Evolutionary conservation across 495 filamentous ascomycete genomes (phyloP).

Genomic region (Penicillium chermesinum): DNA sequence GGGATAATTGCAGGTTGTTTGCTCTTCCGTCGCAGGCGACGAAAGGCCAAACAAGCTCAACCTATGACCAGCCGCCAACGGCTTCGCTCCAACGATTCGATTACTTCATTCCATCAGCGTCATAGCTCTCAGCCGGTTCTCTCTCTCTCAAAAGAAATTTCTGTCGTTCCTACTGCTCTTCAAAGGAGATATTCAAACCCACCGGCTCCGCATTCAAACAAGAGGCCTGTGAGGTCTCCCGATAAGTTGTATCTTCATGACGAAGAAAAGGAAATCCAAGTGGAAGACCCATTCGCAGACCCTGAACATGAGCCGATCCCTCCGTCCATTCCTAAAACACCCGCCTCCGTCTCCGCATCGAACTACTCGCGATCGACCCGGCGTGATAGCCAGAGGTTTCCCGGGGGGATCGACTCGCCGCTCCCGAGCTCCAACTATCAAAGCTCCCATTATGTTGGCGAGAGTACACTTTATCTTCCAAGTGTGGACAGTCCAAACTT

Average conservation of each 20-base stretch:
- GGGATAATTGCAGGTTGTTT: constrained; percentile 16
- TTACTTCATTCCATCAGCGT: constrained; percentile 6
- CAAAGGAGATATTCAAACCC: background rate
- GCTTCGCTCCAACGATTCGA: constrained; percentile 11
- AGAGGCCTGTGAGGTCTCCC: background rate
- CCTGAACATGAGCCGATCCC: constrained; percentile 4
- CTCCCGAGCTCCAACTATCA: background rate
- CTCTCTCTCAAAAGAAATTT: background rate
- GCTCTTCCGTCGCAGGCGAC: constrained; percentile 19
- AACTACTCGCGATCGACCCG: constrained; percentile 17
- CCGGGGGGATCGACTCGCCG: constrained; percentile 1
- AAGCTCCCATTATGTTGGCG: constrained; percentile 16
- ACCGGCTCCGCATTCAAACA: background rate
- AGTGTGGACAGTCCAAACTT: background rate
- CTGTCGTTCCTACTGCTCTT: background rate
- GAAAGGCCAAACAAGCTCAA: background rate
- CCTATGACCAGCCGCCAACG: constrained; percentile 15
- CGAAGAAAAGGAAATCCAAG: background rate
- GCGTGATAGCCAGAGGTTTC: background rate
- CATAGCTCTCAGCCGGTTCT: constrained; percentile 4
- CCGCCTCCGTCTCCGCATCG: constrained; percentile 16
- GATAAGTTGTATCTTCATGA: constrained; percentile 4
- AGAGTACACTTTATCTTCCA: constrained; percentile 22
- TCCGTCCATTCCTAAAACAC: constrained; percentile 7
- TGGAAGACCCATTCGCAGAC: constrained; percentile 4